Evolutionary conservation across 176 grass and related monocot genomes (phyloP), one percentile per base, ranked within the genome.

Genomic region (Ensete glaucum): DNA sequence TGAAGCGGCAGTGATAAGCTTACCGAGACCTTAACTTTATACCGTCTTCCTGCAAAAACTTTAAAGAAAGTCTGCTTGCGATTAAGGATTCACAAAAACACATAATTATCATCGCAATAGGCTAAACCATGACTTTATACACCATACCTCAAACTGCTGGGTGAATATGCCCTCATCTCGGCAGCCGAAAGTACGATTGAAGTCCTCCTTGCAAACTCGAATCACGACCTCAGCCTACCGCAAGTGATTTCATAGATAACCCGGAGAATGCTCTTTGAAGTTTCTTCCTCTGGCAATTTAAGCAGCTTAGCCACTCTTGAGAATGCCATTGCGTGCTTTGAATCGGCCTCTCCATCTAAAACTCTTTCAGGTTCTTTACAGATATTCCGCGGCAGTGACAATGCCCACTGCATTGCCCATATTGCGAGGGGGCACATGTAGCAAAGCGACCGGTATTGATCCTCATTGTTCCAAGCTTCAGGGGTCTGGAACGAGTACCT

Each of bases 401-500:
- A 84, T 2, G 94, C 90, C 88, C 90, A 98, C 65, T 98, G 94
- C 57, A 98, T 98, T 7, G 94, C 86, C 94, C 94, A 98, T 73
- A 98, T 87, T 29, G 86, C 90, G 50, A 93, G 88, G 25, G 94
- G 94, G 48, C 90, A 85, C 94, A 98, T 98, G 82, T 98, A 98
- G 80, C 94, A 98, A 50, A 98, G 58, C 51, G 90, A 98, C 23
- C 94, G 82, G 69, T 79, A 98, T 34, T 90, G 79, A 23, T 91
- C 86, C 0, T 98, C 82, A 58, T 93, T 98, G 76, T 98, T 98
- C 94, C 94, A 98, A 81, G 94, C 80, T 89, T 98, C 94, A 15
- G 94, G 90, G 14, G 90, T 93, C 92, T 98, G 94, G 59, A 98
- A 98, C 6, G 90, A 81, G 51, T 98, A 98, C 50, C 94, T 96